phyloP scores from a whole-genome alignment of 2,329 filamentous ascomycete genomes.

The Phyllosticta ampelicida region DNA sequence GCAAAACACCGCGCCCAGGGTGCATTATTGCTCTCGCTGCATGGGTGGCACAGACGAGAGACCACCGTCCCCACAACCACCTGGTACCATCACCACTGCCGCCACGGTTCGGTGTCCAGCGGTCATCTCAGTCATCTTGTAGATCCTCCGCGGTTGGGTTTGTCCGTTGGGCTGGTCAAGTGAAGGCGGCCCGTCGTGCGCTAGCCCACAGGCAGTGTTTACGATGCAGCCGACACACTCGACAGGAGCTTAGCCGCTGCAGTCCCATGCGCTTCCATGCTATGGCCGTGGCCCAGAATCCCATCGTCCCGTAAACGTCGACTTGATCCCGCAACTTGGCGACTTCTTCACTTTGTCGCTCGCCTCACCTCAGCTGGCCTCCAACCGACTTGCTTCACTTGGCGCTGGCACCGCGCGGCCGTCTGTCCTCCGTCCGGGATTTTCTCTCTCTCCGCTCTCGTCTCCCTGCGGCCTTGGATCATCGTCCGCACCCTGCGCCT shows the following conservation, averaged over 20 bases:
- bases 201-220: background rate
- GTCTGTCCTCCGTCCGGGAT: background rate
- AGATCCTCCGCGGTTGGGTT: too few species aligned
- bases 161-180: too few species aligned
- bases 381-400: background rate
- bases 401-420: too few species aligned
- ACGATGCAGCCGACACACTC: background rate
- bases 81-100: too few species aligned
- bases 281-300: background rate
- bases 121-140: too few species aligned
- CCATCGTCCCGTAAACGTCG: background rate
- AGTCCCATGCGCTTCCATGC: background rate
- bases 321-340: too few species aligned
- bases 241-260: background rate
- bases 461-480: background rate
- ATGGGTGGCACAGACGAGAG: background rate
- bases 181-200: background rate
- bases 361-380: background rate
- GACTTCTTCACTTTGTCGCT: background rate
- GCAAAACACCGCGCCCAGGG: too few species aligned
- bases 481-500: background rate
- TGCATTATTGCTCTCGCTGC: background rate
- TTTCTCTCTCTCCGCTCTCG: background rate
- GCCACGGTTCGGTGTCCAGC: too few species aligned
- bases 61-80: too few species aligned